Conservation (phyloP, 345 rosid species). For the Eucalyptus camaldulensis region DNA sequence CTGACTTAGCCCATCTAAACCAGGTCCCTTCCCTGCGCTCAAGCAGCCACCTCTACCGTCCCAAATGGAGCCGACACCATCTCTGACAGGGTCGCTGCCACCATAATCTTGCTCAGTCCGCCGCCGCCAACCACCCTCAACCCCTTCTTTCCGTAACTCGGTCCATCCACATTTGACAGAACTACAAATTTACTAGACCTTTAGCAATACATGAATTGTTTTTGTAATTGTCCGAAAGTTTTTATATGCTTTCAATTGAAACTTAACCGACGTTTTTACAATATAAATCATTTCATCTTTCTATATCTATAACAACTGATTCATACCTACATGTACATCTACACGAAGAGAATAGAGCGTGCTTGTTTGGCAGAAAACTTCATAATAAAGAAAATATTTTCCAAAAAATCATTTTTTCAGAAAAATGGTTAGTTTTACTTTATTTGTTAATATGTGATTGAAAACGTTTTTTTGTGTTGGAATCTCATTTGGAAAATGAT, state of each 20-base stretch:
- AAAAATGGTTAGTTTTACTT: no score
- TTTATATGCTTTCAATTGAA: neutral
- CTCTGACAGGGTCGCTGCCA: neutral
- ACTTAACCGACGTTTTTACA: neutral
- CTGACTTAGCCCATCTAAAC: neutral
- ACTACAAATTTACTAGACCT: neutral
- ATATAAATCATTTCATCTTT: accelerated
- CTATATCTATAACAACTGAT: accelerated
- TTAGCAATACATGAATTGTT: neutral
- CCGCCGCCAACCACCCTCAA: accelerated
- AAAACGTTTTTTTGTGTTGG: no score
- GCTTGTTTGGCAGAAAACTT: no score
- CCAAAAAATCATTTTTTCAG: no score
- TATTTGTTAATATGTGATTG: no score
- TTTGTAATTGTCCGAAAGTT: neutral
- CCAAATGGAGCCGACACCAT: neutral
- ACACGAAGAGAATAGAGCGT: neutral
- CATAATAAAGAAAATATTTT: no score
- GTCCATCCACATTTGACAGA: neutral
- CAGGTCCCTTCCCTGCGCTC: neutral
- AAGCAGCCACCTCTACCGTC: neutral
- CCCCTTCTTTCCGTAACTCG: neutral
- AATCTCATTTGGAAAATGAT: no score
- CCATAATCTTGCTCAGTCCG: neutral
- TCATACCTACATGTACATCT: neutral